phyloP scores from a whole-genome alignment of 371 early-diverging fungal species.

The Neoconidiobolus thromboides region DNA sequence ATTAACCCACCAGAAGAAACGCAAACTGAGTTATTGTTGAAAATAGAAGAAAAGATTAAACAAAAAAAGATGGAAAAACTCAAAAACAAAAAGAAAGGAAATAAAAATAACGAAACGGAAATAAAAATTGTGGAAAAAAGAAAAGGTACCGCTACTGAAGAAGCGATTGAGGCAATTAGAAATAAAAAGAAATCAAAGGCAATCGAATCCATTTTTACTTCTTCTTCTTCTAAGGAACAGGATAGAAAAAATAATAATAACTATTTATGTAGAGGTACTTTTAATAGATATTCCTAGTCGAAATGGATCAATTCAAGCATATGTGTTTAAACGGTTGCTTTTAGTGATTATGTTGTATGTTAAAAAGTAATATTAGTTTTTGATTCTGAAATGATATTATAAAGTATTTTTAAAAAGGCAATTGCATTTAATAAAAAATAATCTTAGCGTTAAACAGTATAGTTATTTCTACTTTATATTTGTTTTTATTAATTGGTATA shows the following conservation, averaged over 20 bases:
- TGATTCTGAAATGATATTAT: too few species aligned
- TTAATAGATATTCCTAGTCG: slow-evolving; percentile 9
- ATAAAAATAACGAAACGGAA: background rate
- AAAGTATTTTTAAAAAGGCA: too few species aligned
- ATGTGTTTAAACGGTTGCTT: too few species aligned
- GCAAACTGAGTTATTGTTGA: slow-evolving; percentile 11
- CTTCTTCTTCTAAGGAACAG: slow-evolving; percentile 1
- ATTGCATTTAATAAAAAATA: too few species aligned
- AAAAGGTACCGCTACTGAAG: too few species aligned
- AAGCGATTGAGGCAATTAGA: background rate
- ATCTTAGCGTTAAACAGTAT: too few species aligned
- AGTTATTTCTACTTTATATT: too few species aligned
- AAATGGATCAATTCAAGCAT: too few species aligned
- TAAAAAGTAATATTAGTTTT: too few species aligned
- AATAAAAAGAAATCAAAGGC: slow-evolving; percentile 6
- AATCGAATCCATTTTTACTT: slow-evolving; percentile 9
- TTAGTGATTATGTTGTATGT: too few species aligned
- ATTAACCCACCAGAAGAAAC: slow-evolving; percentile 28
- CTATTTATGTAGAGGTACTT: slow-evolving; percentile 11
- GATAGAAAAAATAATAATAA: background rate
- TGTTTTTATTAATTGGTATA: too few species aligned
- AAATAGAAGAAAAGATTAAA: slow-evolving; percentile 21
- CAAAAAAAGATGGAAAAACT: slow-evolving; percentile 29
- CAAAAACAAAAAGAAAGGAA: slow-evolving; percentile 29
- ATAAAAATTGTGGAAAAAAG: too few species aligned